Conservation (phyloP, 1,284 basidiomycete genomes). For the Trichosporon ovoides region DNA sequence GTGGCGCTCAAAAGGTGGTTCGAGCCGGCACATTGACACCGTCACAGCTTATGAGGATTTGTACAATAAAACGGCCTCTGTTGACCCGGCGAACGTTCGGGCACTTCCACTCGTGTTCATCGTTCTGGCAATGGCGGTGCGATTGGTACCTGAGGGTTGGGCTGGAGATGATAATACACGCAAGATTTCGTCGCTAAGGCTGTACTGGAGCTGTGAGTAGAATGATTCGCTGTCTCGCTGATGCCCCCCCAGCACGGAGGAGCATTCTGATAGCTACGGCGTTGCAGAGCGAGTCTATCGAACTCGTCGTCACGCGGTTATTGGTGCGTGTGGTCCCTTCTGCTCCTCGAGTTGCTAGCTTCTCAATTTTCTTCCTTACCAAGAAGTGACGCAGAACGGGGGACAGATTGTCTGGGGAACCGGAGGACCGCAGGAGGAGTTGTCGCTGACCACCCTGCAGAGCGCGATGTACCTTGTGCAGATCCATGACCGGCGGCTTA, state of each 20-base stretch:
- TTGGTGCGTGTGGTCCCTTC: slow-evolving; percentile 56
- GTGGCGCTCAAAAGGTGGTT: not conserved
- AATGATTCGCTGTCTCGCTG: not conserved
- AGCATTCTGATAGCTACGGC: slow-evolving; percentile 82
- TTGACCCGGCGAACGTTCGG: slow-evolving; percentile 75
- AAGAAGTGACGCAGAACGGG: too few species aligned
- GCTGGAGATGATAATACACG: slow-evolving; percentile 69
- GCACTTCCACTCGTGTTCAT: slow-evolving; percentile 88
- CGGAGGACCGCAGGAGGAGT: too few species aligned
- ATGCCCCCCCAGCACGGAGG: slow-evolving; percentile 61
- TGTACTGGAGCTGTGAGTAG: slow-evolving; percentile 86
- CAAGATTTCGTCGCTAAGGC: slow-evolving; percentile 71
- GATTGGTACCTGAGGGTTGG: slow-evolving; percentile 76
- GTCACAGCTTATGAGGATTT: slow-evolving; percentile 64
- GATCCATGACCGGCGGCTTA: slow-evolving; percentile 49
- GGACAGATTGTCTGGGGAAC: not conserved
- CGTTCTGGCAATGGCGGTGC: slow-evolving; percentile 81
- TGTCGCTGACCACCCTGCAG: slow-evolving; percentile 48
- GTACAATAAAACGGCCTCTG: slow-evolving; percentile 64
- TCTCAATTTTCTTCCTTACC: too few species aligned
- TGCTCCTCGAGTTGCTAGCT: not conserved
- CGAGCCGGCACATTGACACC: not conserved
- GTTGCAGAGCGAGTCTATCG: slow-evolving; percentile 80
- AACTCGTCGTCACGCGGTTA: slow-evolving; percentile 79
- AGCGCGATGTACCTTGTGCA: slow-evolving; percentile 86